These are phyloP conservation scores for Wallacemonas sp. DNA, from an alignment of 208 protist species.

Conservation along the genomic window DNA sequence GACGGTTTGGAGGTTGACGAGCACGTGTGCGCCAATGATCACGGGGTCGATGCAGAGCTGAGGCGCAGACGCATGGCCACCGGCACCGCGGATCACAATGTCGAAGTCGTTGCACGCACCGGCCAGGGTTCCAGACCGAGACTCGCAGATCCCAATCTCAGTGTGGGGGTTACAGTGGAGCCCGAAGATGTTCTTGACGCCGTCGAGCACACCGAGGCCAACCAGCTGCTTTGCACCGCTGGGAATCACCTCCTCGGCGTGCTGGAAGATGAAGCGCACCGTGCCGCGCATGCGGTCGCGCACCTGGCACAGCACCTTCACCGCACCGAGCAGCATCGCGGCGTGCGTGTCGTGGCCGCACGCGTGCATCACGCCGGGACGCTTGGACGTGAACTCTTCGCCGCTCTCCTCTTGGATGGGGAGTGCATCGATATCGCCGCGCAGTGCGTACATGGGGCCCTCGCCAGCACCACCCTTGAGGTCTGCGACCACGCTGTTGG, in stretches of 20 bases:
- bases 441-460: constrained; percentile 49
- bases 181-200: constrained; percentile 49
- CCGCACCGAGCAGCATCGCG: constrained; percentile 49
- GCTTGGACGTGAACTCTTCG: constrained; percentile 43
- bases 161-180: constrained; percentile 24
- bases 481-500: constrained; percentile 49
- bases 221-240: constrained; percentile 50
- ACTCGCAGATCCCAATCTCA: constrained; percentile 21
- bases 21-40: constrained; percentile 52
- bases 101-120: constrained; percentile 70
- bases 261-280: constrained; percentile 59
- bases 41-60: constrained; percentile 72
- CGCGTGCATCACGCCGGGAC: constrained; percentile 49
- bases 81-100: constrained; percentile 63
- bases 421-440: constrained; percentile 51
- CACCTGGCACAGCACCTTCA: constrained; percentile 56
- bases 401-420: constrained; percentile 51
- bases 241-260: constrained; percentile 53
- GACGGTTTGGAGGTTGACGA: constrained; percentile 55
- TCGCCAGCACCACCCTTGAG: constrained; percentile 45
- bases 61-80: constrained; percentile 69
- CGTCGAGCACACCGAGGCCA: constrained; percentile 43
- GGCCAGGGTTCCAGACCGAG: constrained; percentile 34
- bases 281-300: constrained; percentile 40
- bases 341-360: constrained; percentile 53